These are phyloP conservation scores for Boletus sp. DNA, from an alignment of 768 basidiomycete species.

Conservation along the genomic window DNA sequence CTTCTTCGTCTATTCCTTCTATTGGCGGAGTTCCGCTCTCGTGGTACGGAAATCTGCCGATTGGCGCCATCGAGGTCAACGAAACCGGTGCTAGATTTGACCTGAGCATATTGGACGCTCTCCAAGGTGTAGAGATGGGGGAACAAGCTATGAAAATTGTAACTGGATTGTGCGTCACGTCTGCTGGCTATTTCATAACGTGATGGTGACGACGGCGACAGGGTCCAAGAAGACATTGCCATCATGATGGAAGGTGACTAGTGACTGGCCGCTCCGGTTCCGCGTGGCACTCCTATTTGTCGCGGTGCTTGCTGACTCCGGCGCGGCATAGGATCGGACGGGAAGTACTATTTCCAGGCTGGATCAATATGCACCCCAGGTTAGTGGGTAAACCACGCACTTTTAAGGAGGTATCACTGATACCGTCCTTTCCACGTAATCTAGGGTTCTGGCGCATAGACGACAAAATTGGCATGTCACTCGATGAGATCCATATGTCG, in stretches of 20 bases:
- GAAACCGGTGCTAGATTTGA: constrained; percentile 50
- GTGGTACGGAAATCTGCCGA: constrained; percentile 45
- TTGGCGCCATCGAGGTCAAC: constrained; percentile 51
- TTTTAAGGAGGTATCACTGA: background rate
- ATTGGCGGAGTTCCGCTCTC: constrained; percentile 29
- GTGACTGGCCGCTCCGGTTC: constrained; percentile 17
- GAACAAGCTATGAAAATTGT: constrained; percentile 62
- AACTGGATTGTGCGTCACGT: constrained; percentile 52
- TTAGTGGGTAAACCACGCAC: constrained; percentile 25
- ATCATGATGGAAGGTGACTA: constrained; percentile 57
- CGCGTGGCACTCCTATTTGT: constrained; percentile 12
- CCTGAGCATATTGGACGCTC: constrained; percentile 35
- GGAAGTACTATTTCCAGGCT: constrained; percentile 72
- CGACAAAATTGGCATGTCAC: constrained; percentile 71
- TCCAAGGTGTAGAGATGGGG: constrained; percentile 24
- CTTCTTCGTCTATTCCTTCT: constrained; percentile 11
- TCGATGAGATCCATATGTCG: constrained; percentile 69
- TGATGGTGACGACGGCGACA: constrained; percentile 21
- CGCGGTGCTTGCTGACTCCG: constrained; percentile 15
- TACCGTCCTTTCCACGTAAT: constrained; percentile 1
- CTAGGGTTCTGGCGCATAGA: constrained; percentile 73
- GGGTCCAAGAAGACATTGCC: constrained; percentile 58
- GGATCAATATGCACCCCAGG: constrained; percentile 68
- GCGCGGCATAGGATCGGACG: constrained; percentile 52
- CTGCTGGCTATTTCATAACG: background rate